Evolutionary conservation across 371 early-diverging fungal genomes (phyloP).

Genomic region (Rhizopus stolonifer): DNA sequence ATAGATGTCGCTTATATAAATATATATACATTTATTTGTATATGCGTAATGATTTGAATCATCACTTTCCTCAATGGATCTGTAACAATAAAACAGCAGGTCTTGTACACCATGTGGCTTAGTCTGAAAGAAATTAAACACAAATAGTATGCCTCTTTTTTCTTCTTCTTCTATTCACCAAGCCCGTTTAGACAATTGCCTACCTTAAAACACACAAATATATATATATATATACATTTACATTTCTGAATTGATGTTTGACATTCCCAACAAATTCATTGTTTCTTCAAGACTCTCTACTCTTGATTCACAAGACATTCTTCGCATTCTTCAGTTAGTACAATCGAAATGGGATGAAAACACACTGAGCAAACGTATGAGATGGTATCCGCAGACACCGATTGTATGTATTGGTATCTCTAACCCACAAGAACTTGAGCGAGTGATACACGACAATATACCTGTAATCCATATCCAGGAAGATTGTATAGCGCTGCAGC

Average conservation of each 20-base stretch:
- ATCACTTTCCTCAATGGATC: no score
- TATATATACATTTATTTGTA: no score
- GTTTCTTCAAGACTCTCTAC: slow-evolving; percentile 36
- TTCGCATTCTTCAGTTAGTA: slow-evolving; percentile 24
- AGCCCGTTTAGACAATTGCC: no score
- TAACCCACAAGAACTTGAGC: slow-evolving; percentile 34
- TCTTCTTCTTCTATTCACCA: no score
- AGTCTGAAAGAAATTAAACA: no score
- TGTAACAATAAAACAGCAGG: no score
- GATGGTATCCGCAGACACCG: slow-evolving; percentile 10
- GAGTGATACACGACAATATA: slow-evolving; percentile 22
- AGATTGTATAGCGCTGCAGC: slow-evolving; percentile 32
- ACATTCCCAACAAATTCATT: slow-evolving; percentile 27
- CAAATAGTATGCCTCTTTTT: no score
- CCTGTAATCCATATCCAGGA: slow-evolving; percentile 39
- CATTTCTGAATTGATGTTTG: slow-evolving; percentile 34
- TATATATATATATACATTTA: no score
- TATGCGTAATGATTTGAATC: no score
- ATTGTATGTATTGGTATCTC: slow-evolving; percentile 37
- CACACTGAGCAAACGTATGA: slow-evolving; percentile 17
- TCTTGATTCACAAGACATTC: slow-evolving; percentile 30
- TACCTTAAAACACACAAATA: no score
- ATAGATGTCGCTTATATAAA: no score
- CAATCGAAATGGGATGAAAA: slow-evolving; percentile 15
- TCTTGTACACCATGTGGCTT: no score